These are phyloP conservation scores for Fusarium sp. DNA, from an alignment of 2,329 filamentous ascomycete genomes.

Conservation along the genomic window DNA sequence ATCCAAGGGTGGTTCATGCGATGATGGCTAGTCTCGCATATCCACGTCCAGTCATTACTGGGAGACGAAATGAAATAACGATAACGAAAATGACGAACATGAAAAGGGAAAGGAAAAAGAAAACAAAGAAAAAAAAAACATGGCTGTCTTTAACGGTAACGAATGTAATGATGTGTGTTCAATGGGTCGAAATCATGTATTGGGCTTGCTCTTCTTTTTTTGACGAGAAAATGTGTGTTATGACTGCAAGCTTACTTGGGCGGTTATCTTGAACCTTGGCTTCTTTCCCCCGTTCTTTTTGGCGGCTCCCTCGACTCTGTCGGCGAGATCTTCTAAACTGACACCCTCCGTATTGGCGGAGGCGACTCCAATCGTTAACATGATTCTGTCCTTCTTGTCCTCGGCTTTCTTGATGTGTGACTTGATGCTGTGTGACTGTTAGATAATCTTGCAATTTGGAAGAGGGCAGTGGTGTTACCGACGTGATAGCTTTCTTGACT, in stretches of 20 bases:
- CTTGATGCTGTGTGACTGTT: conserved; percentile 45
- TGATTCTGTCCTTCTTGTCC: conserved; percentile 50
- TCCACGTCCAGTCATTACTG: conserved; percentile 34
- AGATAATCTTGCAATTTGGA: conserved; percentile 13
- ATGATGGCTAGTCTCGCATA: conserved; percentile 31
- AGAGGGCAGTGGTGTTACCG: conserved; percentile 33
- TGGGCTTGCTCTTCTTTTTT: conserved; percentile 17
- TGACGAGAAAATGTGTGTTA: conserved; percentile 32
- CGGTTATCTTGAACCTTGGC: conserved; percentile 47
- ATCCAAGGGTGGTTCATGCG: conserved; percentile 41
- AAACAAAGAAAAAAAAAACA: conserved; percentile 22
- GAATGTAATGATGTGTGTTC: conserved; percentile 25
- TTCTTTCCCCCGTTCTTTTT: conserved; percentile 47
- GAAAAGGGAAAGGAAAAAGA: background rate
- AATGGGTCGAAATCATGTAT: conserved; percentile 22
- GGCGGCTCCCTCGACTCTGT: conserved; percentile 46
- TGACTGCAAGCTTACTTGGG: conserved; percentile 42
- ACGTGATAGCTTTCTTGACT: conserved; percentile 53
- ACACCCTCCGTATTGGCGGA: conserved; percentile 44
- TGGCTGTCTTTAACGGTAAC: conserved; percentile 26
- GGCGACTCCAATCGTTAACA: conserved; percentile 49
- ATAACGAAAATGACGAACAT: conserved; percentile 14
- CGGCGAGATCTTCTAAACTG: conserved; percentile 47
- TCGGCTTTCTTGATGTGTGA: conserved; percentile 41
- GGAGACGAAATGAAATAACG: conserved; percentile 8